phyloP scores from a whole-genome alignment of 2,329 filamentous ascomycete genomes.

The Colletotrichum viniferum region DNA sequence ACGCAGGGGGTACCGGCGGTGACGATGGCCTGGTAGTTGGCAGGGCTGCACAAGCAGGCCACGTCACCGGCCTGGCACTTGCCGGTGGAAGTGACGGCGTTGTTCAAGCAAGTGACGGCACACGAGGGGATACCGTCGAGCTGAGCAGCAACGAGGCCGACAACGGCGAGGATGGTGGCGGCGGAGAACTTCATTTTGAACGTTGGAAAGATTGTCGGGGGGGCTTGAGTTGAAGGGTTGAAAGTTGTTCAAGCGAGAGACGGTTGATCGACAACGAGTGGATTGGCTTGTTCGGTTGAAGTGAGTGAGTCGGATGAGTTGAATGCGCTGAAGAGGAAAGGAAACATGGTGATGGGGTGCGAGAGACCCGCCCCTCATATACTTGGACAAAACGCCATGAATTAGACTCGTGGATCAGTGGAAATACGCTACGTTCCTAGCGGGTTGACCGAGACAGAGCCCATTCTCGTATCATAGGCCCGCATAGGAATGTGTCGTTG shows the following conservation, averaged over 20 bases:
- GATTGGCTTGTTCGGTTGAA: background rate
- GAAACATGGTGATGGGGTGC: background rate
- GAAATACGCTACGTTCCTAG: background rate
- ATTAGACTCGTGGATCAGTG: background rate
- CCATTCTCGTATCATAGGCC: background rate
- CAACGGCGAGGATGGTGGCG: conserved; percentile 8
- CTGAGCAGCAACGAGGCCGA: conserved; percentile 18
- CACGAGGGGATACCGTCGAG: conserved; percentile 2
- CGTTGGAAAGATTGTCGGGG: background rate
- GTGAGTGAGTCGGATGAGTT: background rate
- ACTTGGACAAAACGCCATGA: background rate
- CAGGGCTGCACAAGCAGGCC: background rate
- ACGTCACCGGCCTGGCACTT: background rate
- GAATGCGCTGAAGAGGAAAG: background rate
- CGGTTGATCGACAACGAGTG: background rate
- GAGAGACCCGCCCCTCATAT: background rate
- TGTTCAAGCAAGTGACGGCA: background rate
- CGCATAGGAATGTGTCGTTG: conserved; percentile 1
- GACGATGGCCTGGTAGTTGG: conserved; percentile 10
- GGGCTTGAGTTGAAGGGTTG: background rate
- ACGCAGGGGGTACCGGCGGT: conserved; percentile 3
- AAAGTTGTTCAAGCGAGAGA: background rate
- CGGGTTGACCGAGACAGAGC: background rate
- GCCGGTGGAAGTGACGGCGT: background rate
- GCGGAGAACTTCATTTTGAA: conserved; percentile 19